Base-by-base conservation (phyloP, 2,329 filamentous ascomycete genomes). In the Canariomyces notabilis region DNA sequence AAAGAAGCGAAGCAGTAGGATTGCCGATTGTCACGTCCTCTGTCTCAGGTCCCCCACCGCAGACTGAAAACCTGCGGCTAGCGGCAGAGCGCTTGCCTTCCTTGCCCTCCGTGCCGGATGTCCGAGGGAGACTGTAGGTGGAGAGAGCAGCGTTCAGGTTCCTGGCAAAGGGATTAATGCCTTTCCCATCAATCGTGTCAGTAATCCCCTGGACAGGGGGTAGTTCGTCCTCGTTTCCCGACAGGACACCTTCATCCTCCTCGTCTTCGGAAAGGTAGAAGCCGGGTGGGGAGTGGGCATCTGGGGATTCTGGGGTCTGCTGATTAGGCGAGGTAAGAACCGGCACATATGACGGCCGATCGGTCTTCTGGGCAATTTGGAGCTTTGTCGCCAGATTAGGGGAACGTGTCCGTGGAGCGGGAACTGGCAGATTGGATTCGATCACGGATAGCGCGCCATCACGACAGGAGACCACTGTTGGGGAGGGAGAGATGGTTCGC, bases 111-210 rank as follows among this genome's bases (percentile, higher is more conserved):
- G 59, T 57, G 3, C 57, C 49, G 2, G 57, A 55, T 1, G 61
- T 53, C 12, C 55, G 59, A 3, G 75, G 75, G n/a, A 78, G 64
- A 48, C 72, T 74, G 57, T 77, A 78, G n/a, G 63, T 63, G 0
- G 65, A 64, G 32, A 70, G 63, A 3, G 59, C 53, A 36, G 55
- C 48, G 26, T 53, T 38, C 2, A 61, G 53, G n/a, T 56, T 54
- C 33, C 56, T 38, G 31, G 61, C 59, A 33, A 60, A 51, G 1
- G 57, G 51, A 37, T 48, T 51, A 44, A 49, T 46, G 37, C 44
- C 29, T 41, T 36, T 16, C 16, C 12, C 16, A 18, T 5, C 16
- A 8, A 7, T 18, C 4, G 2, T 18, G 33, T 18, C 9, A 12
- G 15, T 33, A n/a, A 14, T 33, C 52, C 40, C 26, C 61, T 55